phyloP scores from a whole-genome alignment of 2,329 filamentous ascomycete genomes.

The Pseudocercospora vitis region DNA sequence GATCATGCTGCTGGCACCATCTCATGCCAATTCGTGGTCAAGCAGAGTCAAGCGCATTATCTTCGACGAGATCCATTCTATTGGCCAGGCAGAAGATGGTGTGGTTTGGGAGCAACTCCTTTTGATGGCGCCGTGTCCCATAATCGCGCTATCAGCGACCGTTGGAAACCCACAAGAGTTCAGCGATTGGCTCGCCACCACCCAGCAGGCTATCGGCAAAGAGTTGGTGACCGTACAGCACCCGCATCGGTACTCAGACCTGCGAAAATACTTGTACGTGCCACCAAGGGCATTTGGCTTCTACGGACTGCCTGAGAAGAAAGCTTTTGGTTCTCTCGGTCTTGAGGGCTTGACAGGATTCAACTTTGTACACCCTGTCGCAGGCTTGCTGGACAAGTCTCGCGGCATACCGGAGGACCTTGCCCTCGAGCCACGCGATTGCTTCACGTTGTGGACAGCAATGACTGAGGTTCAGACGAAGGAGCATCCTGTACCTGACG shows the following conservation, averaged over 20 bases:
- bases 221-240: conserved; percentile 69
- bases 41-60: conserved; percentile 71
- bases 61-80: conserved; percentile 80
- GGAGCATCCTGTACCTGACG: conserved; percentile 45
- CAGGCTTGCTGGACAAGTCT: conserved; percentile 60
- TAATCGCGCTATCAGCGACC: conserved; percentile 77
- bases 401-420: conserved; percentile 68
- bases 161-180: conserved; percentile 75
- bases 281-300: conserved; percentile 54
- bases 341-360: conserved; percentile 54
- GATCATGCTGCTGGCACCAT: conserved; percentile 69
- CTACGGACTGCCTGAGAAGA: conserved; percentile 50
- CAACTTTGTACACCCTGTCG: conserved; percentile 65
- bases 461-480: conserved; percentile 60
- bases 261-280: conserved; percentile 71
- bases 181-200: conserved; percentile 64
- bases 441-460: conserved; percentile 62
- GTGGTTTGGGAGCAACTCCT: conserved; percentile 77
- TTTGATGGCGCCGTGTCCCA: conserved; percentile 70
- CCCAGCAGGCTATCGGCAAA: conserved; percentile 63
- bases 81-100: conserved; percentile 73
- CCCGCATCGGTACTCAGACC: conserved; percentile 69
- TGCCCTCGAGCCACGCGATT: conserved; percentile 69
- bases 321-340: conserved; percentile 45
- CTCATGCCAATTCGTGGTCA: conserved; percentile 67